Evolutionary conservation across 129 eudicot genomes (phyloP), one percentile per base, ranked within the genome.

Genomic region (Pseudognaphalium luteoalbum): DNA sequence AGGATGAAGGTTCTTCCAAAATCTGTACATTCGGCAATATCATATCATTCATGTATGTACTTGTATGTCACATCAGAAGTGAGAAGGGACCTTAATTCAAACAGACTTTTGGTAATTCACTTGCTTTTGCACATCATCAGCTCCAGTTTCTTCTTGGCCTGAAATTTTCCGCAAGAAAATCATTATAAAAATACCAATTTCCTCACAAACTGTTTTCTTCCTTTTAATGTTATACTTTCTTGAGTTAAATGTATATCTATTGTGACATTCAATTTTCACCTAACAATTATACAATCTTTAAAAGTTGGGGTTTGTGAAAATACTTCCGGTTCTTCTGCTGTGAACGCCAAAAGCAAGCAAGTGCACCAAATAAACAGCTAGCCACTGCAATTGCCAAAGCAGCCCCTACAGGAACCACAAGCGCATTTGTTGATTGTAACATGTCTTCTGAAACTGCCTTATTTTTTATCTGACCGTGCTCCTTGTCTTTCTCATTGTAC

Each of bases 71-170:
- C 76, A 81, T 35, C 63, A 63, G 41, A 72, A 57, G 62, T 60
- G 47, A 81, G 65, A 81, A 51, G 32, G 66, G 71, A 71, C 86
- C 86, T 82, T 63, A 71, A 71, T 58, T 33, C 39, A 65, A 68
- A 70, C 78, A 41, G 59, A n/a, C 17, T 67, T 54, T 67, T 41
- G 51, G 71, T 61, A 65, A 71, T 30, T 78, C 78, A 72, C 78
- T 70, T 72, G 80, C 52, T 78, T 69, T 57, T 30, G 71, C 51
- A 72, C 74, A 69, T 28, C 82, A 78, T 90, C 89, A 85, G 82
- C 90, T 90, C 88, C 97, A 90, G 92, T 88, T 87, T 76, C 93
- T 85, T 76, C 88, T 93, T 69, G 92, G 92, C 96, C 96, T 90
- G 92, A 85, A 88, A 93, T 33, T 68, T 78, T 25, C 78, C 70